Conservation (phyloP, 2,329 filamentous ascomycete species). For the Xylariaceae sp. region DNA sequence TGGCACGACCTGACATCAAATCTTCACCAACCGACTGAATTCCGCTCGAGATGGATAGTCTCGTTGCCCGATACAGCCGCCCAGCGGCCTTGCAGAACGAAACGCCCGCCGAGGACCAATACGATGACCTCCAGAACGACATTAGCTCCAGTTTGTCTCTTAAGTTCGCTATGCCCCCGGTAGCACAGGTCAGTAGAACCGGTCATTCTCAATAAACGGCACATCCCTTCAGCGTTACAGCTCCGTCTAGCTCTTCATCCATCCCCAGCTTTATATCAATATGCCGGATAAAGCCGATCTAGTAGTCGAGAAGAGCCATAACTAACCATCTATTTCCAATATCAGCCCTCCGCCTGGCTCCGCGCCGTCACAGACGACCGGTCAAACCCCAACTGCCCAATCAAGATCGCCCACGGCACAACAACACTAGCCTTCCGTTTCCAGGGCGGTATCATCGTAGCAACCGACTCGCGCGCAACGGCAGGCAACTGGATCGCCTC, state of each 20-base stretch:
- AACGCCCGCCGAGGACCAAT: constrained; percentile 65
- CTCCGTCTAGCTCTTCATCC: neutral
- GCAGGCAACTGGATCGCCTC: constrained; percentile 99
- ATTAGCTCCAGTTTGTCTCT: constrained; percentile 73
- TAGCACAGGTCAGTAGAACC: constrained; percentile 68
- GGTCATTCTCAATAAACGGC: neutral
- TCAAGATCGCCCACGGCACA: constrained; percentile 99
- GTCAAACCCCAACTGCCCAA: constrained; percentile 92
- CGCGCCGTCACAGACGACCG: constrained; percentile 96
- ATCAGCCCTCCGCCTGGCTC: constrained; percentile 84
- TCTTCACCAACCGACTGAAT: neutral
- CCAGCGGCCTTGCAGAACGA: constrained; percentile 69
- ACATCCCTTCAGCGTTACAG: neutral
- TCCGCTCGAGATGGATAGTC: constrained; percentile 68
- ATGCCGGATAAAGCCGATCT: neutral
- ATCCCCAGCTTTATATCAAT: neutral
- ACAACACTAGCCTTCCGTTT: constrained; percentile 98
- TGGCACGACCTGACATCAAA: neutral
- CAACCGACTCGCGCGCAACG: constrained; percentile 94
- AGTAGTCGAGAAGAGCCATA: neutral
- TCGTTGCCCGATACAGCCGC: constrained; percentile 88
- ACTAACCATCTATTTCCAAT: constrained; percentile 13
- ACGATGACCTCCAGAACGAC: constrained; percentile 68
- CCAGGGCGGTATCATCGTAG: constrained; percentile 96
- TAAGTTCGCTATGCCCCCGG: constrained; percentile 91